These are phyloP conservation scores for Alloteropsis angusta DNA, from an alignment of 202 grass and related monocot species.

Conservation along the genomic window DNA sequence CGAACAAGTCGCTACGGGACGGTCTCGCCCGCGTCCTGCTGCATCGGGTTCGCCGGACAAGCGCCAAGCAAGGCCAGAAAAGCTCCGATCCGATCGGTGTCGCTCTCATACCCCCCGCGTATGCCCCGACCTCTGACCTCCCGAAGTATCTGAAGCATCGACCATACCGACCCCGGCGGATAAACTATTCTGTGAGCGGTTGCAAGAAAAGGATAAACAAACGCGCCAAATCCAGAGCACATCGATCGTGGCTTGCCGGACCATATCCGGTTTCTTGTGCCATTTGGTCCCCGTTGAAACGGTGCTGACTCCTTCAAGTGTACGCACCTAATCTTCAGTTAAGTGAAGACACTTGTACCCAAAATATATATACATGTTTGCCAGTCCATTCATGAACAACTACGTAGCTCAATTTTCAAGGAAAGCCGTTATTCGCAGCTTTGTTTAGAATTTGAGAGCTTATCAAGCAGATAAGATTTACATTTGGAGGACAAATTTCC, in stretches of 20 bases:
- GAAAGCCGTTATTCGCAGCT: too few relatives aligned
- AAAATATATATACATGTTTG: background rate
- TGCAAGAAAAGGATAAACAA: background rate
- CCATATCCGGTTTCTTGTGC: background rate
- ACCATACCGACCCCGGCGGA: background rate
- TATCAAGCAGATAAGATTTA: too few relatives aligned
- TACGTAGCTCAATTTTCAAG: background rate
- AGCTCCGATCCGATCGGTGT: background rate
- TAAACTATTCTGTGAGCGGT: background rate
- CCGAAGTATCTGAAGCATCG: background rate
- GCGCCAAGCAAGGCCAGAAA: background rate
- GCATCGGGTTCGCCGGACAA: constrained; percentile 27
- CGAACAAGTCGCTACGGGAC: background rate
- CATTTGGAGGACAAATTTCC: too few relatives aligned
- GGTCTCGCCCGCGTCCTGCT: background rate
- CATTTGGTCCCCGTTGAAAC: constrained; percentile 23
- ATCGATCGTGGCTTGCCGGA: background rate
- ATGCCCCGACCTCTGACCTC: background rate
- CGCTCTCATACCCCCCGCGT: background rate
- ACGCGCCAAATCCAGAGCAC: background rate
- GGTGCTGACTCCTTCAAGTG: background rate
- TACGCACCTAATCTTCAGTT: background rate
- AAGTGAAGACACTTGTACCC: background rate
- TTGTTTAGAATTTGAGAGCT: too few relatives aligned
- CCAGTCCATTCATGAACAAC: background rate